Base-by-base conservation (phyloP, 495 filamentous ascomycete species). In the Penicillium lividum region DNA sequence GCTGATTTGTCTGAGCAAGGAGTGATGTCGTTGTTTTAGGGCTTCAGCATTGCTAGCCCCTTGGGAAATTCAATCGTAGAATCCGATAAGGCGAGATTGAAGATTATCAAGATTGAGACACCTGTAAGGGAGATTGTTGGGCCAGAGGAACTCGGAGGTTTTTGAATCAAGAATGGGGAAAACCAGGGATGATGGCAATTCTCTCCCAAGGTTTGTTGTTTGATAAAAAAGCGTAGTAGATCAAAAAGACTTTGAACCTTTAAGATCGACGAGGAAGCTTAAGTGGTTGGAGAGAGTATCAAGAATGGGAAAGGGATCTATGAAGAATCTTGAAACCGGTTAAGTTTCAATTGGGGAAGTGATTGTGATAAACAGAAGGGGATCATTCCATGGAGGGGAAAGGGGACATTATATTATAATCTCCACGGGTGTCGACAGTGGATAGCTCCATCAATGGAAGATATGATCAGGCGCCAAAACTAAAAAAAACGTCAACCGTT, bases 401-500 rank as follows among this genome's bases (percentile, higher is more conserved):
- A 68, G 61, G 67, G 70, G 68, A 62, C 64, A 64, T 68, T 70
- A 70, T 70, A 69, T 59, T 62, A 58, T 10, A 53, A 27, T 53
- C 34, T 9, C 34, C 49, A 56, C 58, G 60, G 58, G 67, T 68
- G 62, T 74, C 68, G 63, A 67, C 61, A 69, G 72, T 75, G 72
- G 72, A 75, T 73, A 72, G 68, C 61, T 67, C 64, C 58, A 67
- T 70, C 65, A 66, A 68, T 65, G 64, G 55, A 59, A 50, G 63
- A 73, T 73, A 68, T 74, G 71, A 75, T 72, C 72, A 73, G 69
- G 72, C 72, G 67, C 62, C 67, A 74, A 67, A 70, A 64, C 57
- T 60, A 63, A 67, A 56, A 62, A 63, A 73, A 70, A 65, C 63
- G 65, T 73, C 65, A 69, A 74, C 67, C 61, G 67, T 72, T 69